These are phyloP conservation scores for Calonectria leucothoes DNA, from an alignment of 2,329 filamentous ascomycete genomes.

Conservation along the genomic window DNA sequence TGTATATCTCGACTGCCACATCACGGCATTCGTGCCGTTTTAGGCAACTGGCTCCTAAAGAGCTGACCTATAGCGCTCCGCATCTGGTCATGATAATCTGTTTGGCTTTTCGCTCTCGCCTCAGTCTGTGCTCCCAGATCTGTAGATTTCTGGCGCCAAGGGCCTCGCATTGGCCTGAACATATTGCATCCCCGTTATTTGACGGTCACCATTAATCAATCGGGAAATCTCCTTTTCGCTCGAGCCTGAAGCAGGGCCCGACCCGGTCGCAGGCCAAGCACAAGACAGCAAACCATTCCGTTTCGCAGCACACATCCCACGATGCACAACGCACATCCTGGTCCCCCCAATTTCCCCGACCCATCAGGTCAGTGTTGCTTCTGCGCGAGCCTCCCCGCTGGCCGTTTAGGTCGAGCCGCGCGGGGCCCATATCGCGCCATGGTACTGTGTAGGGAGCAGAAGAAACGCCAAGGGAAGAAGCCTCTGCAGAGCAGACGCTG, in stretches of 20 bases:
- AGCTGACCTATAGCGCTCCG: neutral
- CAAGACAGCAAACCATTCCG: neutral
- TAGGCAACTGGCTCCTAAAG: conserved; percentile 10
- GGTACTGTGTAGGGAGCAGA: neutral
- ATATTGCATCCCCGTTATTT: neutral
- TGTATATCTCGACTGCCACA: conserved; percentile 19
- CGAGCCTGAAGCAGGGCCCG: neutral
- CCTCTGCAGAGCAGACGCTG: neutral
- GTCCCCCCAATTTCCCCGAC: conserved; percentile 5
- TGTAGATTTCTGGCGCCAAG: conserved; percentile 17
- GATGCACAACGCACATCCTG: neutral
- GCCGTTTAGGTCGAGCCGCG: conserved; percentile 2
- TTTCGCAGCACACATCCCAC: conserved; percentile 1
- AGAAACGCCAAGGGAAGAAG: neutral
- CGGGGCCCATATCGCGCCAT: conserved; percentile 11
- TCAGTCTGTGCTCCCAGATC: conserved; percentile 19
- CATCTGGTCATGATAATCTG: neutral
- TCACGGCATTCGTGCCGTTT: conserved; percentile 1
- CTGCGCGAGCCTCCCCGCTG: neutral
- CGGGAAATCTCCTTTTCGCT: neutral
- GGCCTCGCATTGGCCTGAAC: neutral
- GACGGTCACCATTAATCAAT: neutral
- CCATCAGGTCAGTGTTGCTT: neutral
- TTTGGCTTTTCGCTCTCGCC: neutral
- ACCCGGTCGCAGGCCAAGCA: neutral